A percentile compares a stretch with the other conserved stretches of the same genome.
Conservation (phyloP, 108 stramenopile genomes). For the Nitzschia sp. region DNA sequence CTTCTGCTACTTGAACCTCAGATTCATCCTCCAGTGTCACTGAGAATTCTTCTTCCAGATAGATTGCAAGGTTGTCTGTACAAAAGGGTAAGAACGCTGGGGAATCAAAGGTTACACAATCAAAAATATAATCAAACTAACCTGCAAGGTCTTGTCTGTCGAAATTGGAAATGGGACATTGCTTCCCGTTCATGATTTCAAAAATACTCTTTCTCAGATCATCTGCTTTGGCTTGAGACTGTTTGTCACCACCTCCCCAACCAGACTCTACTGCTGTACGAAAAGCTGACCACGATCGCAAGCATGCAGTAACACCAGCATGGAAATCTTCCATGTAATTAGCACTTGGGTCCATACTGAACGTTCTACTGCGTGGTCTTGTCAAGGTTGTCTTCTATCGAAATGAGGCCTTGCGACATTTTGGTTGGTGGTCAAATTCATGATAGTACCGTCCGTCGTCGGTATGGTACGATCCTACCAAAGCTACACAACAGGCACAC, state of each 20-base stretch:
- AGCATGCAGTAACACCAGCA: conserved; percentile 81
- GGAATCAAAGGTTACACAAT: neutral
- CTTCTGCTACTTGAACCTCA: conserved; percentile 70
- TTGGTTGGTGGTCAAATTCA: too few relatives aligned
- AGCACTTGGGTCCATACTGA: neutral
- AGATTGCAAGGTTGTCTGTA: conserved; percentile 69
- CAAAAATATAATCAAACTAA: neutral
- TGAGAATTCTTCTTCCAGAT: conserved; percentile 88
- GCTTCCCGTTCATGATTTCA: conserved; percentile 50
- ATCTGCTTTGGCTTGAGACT: conserved; percentile 64
- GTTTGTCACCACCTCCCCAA: conserved; percentile 73
- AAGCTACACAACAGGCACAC: too few relatives aligned
- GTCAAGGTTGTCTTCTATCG: neutral
- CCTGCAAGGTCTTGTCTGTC: conserved; percentile 27
- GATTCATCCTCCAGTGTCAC: conserved; percentile 76
- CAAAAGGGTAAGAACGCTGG: neutral
- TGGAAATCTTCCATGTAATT: conserved; percentile 58
- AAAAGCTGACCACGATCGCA: conserved; percentile 83
- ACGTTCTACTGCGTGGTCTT: neutral
- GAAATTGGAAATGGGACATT: conserved; percentile 33
- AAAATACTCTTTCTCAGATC: conserved; percentile 59
- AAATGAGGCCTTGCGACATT: too few relatives aligned
- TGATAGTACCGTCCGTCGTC: too few relatives aligned
- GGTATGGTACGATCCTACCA: too few relatives aligned
- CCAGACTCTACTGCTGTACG: conserved; percentile 70